Percentiles rank a stretch among this genome's conserved stretches.
phyloP scores from a whole-genome alignment of 2,329 filamentous ascomycete species.

The Beauveria sp. region DNA sequence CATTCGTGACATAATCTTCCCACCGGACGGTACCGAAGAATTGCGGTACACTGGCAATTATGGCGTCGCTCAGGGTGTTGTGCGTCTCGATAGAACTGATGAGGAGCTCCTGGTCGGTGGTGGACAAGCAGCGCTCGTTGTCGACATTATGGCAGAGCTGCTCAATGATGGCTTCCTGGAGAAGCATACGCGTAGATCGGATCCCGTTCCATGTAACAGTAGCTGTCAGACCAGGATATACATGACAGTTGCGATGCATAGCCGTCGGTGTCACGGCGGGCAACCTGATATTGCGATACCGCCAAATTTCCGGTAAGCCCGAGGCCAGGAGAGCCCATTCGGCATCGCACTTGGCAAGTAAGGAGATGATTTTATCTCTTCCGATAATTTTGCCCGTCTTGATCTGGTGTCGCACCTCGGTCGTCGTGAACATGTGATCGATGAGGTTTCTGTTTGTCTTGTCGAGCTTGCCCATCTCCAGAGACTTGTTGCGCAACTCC shows the following conservation, averaged over 20 bases:
- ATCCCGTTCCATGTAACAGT: constrained; percentile 42
- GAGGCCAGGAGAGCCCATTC: constrained; percentile 33
- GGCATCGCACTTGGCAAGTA: constrained; percentile 32
- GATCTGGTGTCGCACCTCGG: constrained; percentile 41
- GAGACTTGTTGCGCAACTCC: constrained; percentile 37
- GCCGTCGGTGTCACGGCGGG: constrained; percentile 32
- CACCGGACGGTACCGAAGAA: constrained; percentile 41
- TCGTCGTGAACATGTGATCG: constrained; percentile 35
- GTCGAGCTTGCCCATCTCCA: constrained; percentile 25
- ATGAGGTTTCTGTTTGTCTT: constrained; percentile 36
- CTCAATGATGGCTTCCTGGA: constrained; percentile 39
- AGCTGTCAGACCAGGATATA: constrained; percentile 37
- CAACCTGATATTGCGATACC: constrained; percentile 33
- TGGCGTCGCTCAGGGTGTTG: constrained; percentile 31
- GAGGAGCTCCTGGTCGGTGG: constrained; percentile 26
- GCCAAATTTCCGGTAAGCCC: constrained; percentile 32
- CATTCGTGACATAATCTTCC: constrained; percentile 23
- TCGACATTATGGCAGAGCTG: constrained; percentile 30
- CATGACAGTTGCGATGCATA: constrained; percentile 34
- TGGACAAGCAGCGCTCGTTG: constrained; percentile 20
- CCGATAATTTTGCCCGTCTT: constrained; percentile 29
- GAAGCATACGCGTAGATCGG: constrained; percentile 36
- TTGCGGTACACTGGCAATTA: constrained; percentile 41
- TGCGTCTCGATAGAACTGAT: constrained; percentile 31
- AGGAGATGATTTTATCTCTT: constrained; percentile 27